These are phyloP conservation scores for Umbelopsis sp. DNA, from an alignment of 192 early-diverging fungal genomes.

Conservation along the genomic window DNA sequence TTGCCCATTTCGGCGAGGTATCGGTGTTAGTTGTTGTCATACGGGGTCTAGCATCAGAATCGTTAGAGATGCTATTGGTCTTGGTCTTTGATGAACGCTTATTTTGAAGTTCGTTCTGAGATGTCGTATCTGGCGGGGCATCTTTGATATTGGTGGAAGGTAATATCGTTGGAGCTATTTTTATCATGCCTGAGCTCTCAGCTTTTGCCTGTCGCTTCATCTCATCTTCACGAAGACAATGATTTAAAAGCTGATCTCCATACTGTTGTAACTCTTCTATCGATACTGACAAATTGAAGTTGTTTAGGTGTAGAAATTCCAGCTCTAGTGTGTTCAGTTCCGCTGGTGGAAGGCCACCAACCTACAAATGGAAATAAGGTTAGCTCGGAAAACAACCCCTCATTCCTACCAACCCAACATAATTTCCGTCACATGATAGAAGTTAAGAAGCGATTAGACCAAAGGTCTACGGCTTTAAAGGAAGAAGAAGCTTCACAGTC, in stretches of 20 bases:
- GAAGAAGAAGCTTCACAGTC: not conserved
- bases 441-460: not conserved
- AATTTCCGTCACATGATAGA: slow-evolving; percentile 1
- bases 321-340: slow-evolving; percentile 91
- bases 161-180: not conserved
- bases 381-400: not conserved
- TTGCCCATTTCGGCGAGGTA: slow-evolving; percentile 13
- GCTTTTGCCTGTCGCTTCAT: slow-evolving; percentile 11
- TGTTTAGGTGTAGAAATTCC: slow-evolving; percentile 79
- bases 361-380: slow-evolving; percentile 46
- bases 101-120: not conserved
- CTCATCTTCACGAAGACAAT: slow-evolving; percentile 53
- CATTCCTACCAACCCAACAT: not conserved
- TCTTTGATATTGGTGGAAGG: not conserved
- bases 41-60: not conserved
- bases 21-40: slow-evolving; percentile 3
- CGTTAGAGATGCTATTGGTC: not conserved
- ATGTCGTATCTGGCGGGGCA: not conserved
- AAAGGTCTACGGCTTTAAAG: not conserved
- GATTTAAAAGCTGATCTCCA: slow-evolving; percentile 70
- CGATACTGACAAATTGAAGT: slow-evolving; percentile 78
- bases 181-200: not conserved
- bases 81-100: not conserved
- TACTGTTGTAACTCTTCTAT: slow-evolving; percentile 79
- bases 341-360: slow-evolving; percentile 82